phyloP scores from a whole-genome alignment of 768 basidiomycete genomes.

The Panus rudis region DNA sequence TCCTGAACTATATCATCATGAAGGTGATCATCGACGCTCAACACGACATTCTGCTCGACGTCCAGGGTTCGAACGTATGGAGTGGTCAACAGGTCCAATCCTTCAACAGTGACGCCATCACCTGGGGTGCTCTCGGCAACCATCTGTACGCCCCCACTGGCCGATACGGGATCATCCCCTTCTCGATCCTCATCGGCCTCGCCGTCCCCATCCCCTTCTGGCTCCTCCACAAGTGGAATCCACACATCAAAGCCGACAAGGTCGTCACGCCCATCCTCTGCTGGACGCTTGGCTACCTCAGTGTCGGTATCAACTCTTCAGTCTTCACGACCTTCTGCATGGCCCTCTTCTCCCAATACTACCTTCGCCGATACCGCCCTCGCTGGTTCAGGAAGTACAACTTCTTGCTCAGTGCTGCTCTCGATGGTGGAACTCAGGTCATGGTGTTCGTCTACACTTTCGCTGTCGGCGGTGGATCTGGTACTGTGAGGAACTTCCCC shows the following conservation, averaged over 20 bases:
- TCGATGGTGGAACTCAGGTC: slow-evolving; percentile 46
- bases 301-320: slow-evolving; percentile 49
- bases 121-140: slow-evolving; percentile 49
- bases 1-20: slow-evolving; percentile 34
- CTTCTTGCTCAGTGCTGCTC: slow-evolving; percentile 43
- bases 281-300: slow-evolving; percentile 36
- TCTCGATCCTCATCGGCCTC: slow-evolving; percentile 37
- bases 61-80: slow-evolving; percentile 46
- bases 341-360: slow-evolving; percentile 39
- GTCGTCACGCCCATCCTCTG: slow-evolving; percentile 40
- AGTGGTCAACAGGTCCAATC: slow-evolving; percentile 42
- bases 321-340: slow-evolving; percentile 37
- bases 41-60: slow-evolving; percentile 38
- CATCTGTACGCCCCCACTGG: slow-evolving; percentile 38
- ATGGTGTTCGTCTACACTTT: slow-evolving; percentile 27
- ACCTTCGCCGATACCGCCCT: slow-evolving; percentile 34
- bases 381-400: slow-evolving; percentile 47
- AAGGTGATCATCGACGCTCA: slow-evolving; percentile 25
- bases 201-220: slow-evolving; percentile 48
- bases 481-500: slow-evolving; percentile 14
- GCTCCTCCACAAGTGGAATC: slow-evolving; percentile 37
- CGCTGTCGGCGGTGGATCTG: slow-evolving; percentile 17
- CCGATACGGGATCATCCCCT: slow-evolving; percentile 24
- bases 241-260: slow-evolving; percentile 35
- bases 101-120: slow-evolving; percentile 44